Conservation (phyloP, 1,284 basidiomycete genomes). For the Coniferiporia weirii region DNA sequence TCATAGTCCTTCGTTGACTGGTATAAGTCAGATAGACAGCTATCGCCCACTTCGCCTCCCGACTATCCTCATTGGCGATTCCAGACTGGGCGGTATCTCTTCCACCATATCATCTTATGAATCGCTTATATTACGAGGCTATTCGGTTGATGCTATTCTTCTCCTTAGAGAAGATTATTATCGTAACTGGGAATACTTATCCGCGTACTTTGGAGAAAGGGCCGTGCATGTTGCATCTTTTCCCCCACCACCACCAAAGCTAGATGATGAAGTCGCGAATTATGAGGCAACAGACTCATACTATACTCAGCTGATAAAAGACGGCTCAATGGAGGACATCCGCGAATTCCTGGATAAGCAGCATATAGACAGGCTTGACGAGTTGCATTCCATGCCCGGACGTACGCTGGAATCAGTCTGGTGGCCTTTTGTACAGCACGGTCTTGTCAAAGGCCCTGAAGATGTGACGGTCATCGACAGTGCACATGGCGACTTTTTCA, state of each 20-base stretch:
- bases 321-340: slow-evolving; percentile 43
- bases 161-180: slow-evolving; percentile 87
- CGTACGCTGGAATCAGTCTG: slow-evolving; percentile 79
- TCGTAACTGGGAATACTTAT: slow-evolving; percentile 81
- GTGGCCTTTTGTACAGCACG: slow-evolving; percentile 99
- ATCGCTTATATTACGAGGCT: slow-evolving; percentile 84
- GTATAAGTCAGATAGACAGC: slow-evolving; percentile 80
- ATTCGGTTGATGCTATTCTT: slow-evolving; percentile 83
- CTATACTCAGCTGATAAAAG: slow-evolving; percentile 49
- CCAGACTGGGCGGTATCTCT: slow-evolving; percentile 90
- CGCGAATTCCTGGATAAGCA: slow-evolving; percentile 58
- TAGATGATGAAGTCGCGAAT: slow-evolving; percentile 47
- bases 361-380: slow-evolving; percentile 60
- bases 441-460: slow-evolving; percentile 56
- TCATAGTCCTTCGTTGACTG: slow-evolving; percentile 86
- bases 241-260: slow-evolving; percentile 54
- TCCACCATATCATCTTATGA: slow-evolving; percentile 94
- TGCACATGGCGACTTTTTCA: slow-evolving; percentile 84
- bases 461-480: slow-evolving; percentile 92
- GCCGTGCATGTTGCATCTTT: slow-evolving; percentile 58
- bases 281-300: slow-evolving; percentile 57
- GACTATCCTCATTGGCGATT: slow-evolving; percentile 83
- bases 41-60: slow-evolving; percentile 86
- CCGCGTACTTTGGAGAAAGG: slow-evolving; percentile 71
- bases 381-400: slow-evolving; percentile 74